A percentile compares a stretch with the other conserved stretches of the same genome.
These are phyloP conservation scores for Suillus hirtellus DNA, from an alignment of 768 basidiomycete genomes.

Conservation along the genomic window DNA sequence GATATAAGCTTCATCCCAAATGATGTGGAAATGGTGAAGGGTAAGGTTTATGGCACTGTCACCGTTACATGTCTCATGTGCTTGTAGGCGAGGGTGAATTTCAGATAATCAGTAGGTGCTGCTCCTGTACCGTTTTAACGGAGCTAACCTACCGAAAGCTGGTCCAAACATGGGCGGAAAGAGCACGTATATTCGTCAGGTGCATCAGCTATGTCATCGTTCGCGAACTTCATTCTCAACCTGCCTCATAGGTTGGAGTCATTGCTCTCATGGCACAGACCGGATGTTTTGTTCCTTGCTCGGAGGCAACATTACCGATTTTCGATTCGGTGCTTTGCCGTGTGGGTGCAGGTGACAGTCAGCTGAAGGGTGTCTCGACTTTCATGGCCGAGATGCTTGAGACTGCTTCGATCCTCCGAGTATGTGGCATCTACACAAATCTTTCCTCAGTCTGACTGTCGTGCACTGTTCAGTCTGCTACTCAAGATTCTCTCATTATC, in stretches of 20 bases:
- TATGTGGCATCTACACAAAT: slow-evolving; percentile 31
- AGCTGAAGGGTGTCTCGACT: slow-evolving; percentile 95
- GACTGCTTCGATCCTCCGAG: slow-evolving; percentile 91
- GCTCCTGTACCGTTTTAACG: background rate
- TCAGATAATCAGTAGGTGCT: slow-evolving; percentile 81
- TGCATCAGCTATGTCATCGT: slow-evolving; percentile 22
- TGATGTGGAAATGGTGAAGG: slow-evolving; percentile 92
- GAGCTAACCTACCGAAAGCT: slow-evolving; percentile 43
- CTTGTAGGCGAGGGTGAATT: slow-evolving; percentile 80
- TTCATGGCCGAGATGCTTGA: slow-evolving; percentile 99
- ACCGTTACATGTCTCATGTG: background rate
- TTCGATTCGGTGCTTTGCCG: slow-evolving; percentile 96
- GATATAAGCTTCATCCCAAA: slow-evolving; percentile 95
- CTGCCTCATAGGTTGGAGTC: slow-evolving; percentile 73
- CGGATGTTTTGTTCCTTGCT: slow-evolving; percentile 94
- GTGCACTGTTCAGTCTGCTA: slow-evolving; percentile 64
- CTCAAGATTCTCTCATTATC: slow-evolving; percentile 90
- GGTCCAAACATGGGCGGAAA: slow-evolving; percentile 99
- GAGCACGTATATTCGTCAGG: slow-evolving; percentile 94
- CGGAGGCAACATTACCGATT: slow-evolving; percentile 81
- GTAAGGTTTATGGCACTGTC: slow-evolving; percentile 35
- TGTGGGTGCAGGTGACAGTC: slow-evolving; percentile 97
- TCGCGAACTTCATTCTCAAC: background rate
- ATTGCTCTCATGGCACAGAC: slow-evolving; percentile 95
- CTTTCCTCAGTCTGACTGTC: background rate